Conservation (phyloP, 345 rosid genomes). For the Eucalyptus victrix region DNA sequence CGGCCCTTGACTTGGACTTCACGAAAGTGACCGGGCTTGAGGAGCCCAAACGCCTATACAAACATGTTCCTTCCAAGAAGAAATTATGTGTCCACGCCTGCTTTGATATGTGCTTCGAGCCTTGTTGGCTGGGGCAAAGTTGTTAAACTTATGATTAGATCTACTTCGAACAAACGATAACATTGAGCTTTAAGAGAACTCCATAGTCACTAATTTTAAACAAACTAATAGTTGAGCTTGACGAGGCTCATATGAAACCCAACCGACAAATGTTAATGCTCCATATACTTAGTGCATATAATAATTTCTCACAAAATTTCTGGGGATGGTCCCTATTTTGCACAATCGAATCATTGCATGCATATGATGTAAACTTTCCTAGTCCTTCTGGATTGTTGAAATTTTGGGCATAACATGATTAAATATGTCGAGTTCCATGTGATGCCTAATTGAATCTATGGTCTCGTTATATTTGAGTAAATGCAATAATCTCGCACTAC, state of each 20-base stretch:
- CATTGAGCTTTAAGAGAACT: background rate
- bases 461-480: too few relatives aligned
- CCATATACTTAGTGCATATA: background rate
- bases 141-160: background rate
- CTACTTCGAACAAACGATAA: background rate
- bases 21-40: background rate
- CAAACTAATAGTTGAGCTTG: background rate
- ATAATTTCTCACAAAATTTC: background rate
- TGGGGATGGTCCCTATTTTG: background rate
- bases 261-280: background rate
- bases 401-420: background rate
- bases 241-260: background rate
- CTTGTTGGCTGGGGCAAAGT: background rate
- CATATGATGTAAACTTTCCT: background rate
- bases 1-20: background rate
- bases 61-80: background rate
- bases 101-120: background rate
- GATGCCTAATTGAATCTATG: too few relatives aligned
- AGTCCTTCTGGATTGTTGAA: background rate
- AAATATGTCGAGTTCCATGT: too few relatives aligned
- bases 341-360: background rate
- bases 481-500: too few relatives aligned
- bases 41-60: background rate
- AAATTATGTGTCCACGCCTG: background rate
- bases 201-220: background rate